Base-by-base conservation (phyloP, 1,284 basidiomycete genomes). In the Golubevia pallescens region DNA sequence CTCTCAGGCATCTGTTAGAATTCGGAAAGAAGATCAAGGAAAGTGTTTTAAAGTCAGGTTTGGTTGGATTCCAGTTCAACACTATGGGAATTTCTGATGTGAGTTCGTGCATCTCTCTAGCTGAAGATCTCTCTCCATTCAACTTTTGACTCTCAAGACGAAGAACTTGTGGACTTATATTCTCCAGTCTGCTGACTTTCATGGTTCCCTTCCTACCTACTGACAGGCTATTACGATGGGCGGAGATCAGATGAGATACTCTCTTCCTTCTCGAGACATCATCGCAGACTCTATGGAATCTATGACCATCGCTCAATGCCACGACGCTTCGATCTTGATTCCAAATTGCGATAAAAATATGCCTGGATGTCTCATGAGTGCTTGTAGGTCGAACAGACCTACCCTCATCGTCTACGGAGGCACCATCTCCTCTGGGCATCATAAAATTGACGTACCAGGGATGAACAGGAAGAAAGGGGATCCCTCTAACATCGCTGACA, bases 351-450 rank as follows among this genome's bases (percentile, higher is more conserved):
- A 96, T 87, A 96, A 95, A 87, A 95, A 95, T 84, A 95, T 80
- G 93, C 94, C 94, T 14, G 94, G 93, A 21, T 92, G 91, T 73
- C 88, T 95, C 68, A 94, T 95, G 80, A 93, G 93, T 7, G 92
- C 92, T 1, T 91, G 87, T 28, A 90, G 93, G 61, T 92, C 93
- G 86, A 97, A 99, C 87, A 90, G 96, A 60, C 96, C 96, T 28
- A 93, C 93, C 34, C 78, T 98, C 67, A 97, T 99, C 93, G 92
- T 99, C 0, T 99, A 98, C 80, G 96, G 96, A 53, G 96, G 96
- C 34, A 93, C 93, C 23, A 99, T 97, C 78, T 62, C 90, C 95
- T 7, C 91, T 13, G 93, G 93, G 57, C 88, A 87, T 34, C 89
- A 92, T n/a, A 89, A 90, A 64, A 87, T 92, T 34, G 93, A 94